Evolutionary conservation across 192 early-diverging fungal genomes (phyloP), one percentile per base, ranked within the genome.

Genomic region (Backusella australiensis): DNA sequence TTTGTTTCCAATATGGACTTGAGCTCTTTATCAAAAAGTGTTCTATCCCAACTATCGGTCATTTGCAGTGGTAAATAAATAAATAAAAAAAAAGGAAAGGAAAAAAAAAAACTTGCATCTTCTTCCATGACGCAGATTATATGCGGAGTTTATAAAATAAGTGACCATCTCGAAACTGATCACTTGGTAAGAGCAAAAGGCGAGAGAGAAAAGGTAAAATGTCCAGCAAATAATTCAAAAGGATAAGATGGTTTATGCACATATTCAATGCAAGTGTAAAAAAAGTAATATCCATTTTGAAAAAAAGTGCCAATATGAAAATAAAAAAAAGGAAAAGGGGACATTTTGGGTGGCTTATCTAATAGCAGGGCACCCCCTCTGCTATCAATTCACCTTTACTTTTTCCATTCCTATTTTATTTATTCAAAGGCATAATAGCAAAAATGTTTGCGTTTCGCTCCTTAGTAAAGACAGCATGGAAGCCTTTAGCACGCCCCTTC

Each of bases 21-120:
- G 35, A 83, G 67, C 2, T 83, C 82, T 34, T 74, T 59, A 11
- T 83, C 82, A 79, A 80, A 83, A 6, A 73, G 34, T n/a, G 76
- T 72, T 41, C 72, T 73, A 69, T 83, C 72, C 75, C 72, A 81
- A 66, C 7, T 53, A 69, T 76, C 67, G 26, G 69, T 63, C 72
- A 74, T 74, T 39, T 39, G 36, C 4, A 63, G 11, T 38, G 14
- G 38, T 53, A 59, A 26, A 59, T 14, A 46, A 34, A 34, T 39
- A 73, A 65, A 41, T 4, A 46, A 12, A 46, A 49, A 29, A 44
- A 69, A 4, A 0, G 7, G 15, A 70, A 70, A n/a, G 0, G 4
- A 70, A 70, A 70, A 41, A 42, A 70, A 49, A 49, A 49, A 49
- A 49, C 46, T 49, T 49, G 17, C 19, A 49, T n/a, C 15, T 49